Evolutionary conservation across 139 green algal genomes (phyloP).

Genomic region (Raphidocelis subcapitata): DNA sequence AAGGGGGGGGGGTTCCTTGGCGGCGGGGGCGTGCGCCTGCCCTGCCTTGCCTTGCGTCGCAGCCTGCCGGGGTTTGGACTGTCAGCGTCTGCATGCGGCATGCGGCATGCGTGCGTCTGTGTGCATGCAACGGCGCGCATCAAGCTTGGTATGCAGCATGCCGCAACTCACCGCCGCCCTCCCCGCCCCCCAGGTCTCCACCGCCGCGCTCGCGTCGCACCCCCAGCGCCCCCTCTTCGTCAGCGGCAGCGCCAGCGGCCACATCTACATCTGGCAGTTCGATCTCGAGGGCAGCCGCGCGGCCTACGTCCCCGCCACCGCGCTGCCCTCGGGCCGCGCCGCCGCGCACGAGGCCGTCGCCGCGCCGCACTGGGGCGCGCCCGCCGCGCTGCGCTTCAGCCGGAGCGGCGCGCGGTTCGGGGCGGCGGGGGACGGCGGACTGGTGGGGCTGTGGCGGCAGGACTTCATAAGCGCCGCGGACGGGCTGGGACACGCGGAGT

Average conservation of each 20-base stretch:
- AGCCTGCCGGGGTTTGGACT: too few relatives aligned
- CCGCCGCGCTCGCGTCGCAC: constrained; percentile 18
- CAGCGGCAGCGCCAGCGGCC: constrained; percentile 43
- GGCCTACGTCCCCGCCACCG: constrained; percentile 42
- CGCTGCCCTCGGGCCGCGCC: background rate
- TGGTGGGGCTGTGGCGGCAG: constrained; percentile 75
- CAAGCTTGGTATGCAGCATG: too few relatives aligned
- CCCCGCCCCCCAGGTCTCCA: background rate
- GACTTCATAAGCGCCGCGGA: constrained; percentile 50
- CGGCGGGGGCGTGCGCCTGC: constrained; percentile 4
- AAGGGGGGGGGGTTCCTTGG: background rate
- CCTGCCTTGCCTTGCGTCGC: background rate
- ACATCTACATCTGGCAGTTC: constrained; percentile 71
- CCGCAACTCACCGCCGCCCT: too few relatives aligned
- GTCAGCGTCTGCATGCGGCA: too few relatives aligned
- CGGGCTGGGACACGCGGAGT: constrained; percentile 70
- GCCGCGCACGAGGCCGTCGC: constrained; percentile 10
- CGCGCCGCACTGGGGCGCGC: constrained; percentile 27
- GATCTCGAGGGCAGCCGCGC: constrained; percentile 28
- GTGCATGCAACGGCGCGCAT: too few relatives aligned
- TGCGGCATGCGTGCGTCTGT: too few relatives aligned
- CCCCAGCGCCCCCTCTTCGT: constrained; percentile 22
- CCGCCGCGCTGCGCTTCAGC: constrained; percentile 57
- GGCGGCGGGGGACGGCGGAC: constrained; percentile 67
- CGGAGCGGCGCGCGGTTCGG: constrained; percentile 69